Base-by-base conservation (phyloP, 352 stramenopile species). In the Phytophthora vignae region DNA sequence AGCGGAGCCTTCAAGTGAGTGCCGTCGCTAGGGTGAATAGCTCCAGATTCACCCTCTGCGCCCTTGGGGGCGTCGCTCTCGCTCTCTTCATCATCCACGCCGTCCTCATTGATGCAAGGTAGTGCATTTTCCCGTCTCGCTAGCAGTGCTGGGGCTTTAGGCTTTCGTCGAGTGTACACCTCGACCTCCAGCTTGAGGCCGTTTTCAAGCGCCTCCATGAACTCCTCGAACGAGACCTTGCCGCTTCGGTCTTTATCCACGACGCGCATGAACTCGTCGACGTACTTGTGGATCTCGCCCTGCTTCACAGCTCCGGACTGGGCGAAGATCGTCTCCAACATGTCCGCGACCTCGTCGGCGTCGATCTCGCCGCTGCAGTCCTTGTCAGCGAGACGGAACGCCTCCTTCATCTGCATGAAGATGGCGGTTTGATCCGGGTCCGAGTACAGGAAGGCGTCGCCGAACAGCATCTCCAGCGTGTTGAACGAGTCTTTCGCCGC, bases 321-420 rank as follows among this genome's bases (percentile, higher is more conserved):
- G 3, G 76, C 72, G 56, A 94, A 94, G 50, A 94, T 93, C 22
- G 69, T 88, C 61, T 94, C 79, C 22, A 94, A 55, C 84, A 94
- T 91, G n/a, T 82, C 74, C 0, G 78, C 76, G 0, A 94, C 87
- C 67, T 94, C 87, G 19, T 91, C 84, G 0, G 84, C 82, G n/a
- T 94, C 87, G 62, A 94, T 94, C 58, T 92, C 87, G 4, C 87
- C 87, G 25, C 84, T 92, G 60, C 87, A 90, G 53, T 94, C 87
- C 46, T 81, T 90, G 62, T 94, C 87, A 2, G 82, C 87, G 6
- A 91, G 70, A 19, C 87, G 83, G 67, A 94, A 94, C 0, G 87
- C 87, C 53, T 94, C 87, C 38, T 94, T 94, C 80, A 94, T 94
- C 60, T 94, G 87, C 87, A 94, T 91, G 54, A 94, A 94, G 55